A percentile compares a stretch with the other conserved stretches of the same genome.
Conservation (phyloP, 768 basidiomycete species). For the Xerocomellus chrysenteron region DNA sequence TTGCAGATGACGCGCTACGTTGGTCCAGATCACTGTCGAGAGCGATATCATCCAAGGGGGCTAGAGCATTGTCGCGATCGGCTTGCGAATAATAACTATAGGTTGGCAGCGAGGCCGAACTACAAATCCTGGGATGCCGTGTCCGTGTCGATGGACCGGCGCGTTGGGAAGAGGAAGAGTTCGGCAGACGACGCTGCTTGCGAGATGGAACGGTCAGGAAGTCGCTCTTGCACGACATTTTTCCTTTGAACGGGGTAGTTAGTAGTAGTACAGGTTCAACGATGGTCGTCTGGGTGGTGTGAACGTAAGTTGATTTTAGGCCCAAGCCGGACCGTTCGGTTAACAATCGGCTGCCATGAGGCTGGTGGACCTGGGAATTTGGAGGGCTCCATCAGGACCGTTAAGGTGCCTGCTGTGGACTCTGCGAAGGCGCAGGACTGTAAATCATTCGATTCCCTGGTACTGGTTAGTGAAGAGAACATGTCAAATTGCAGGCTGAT, state of each 20-base stretch:
- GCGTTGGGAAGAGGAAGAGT: slow-evolving; percentile 1
- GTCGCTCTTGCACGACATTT: slow-evolving; percentile 22
- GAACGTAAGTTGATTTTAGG: slow-evolving; percentile 30
- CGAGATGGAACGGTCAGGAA: slow-evolving; percentile 2
- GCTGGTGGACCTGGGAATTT: slow-evolving; percentile 11
- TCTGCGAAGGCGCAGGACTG: not conserved
- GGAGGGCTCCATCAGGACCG: not conserved
- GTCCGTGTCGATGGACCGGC: slow-evolving; percentile 7
- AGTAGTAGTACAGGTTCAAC: slow-evolving; percentile 26
- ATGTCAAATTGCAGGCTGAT: not conserved
- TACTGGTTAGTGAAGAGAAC: not conserved
- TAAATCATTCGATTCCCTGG: not conserved
- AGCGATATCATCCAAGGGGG: slow-evolving; percentile 10
- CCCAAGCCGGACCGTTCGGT: slow-evolving; percentile 19
- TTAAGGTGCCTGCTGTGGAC: not conserved
- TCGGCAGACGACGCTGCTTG: not conserved
- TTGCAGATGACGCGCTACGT: slow-evolving; percentile 21
- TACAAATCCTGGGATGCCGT: slow-evolving; percentile 5
- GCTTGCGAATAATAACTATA: not conserved
- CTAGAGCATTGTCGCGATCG: slow-evolving; percentile 2
- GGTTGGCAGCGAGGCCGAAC: slow-evolving; percentile 13
- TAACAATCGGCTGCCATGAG: slow-evolving; percentile 12
- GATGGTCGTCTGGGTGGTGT: slow-evolving; percentile 6
- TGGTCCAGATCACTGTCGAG: slow-evolving; percentile 20
- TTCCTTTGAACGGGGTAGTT: slow-evolving; percentile 3